These are phyloP conservation scores for Sporobolomyces phaffii DNA, from an alignment of 768 basidiomycete genomes.

Conservation along the genomic window DNA sequence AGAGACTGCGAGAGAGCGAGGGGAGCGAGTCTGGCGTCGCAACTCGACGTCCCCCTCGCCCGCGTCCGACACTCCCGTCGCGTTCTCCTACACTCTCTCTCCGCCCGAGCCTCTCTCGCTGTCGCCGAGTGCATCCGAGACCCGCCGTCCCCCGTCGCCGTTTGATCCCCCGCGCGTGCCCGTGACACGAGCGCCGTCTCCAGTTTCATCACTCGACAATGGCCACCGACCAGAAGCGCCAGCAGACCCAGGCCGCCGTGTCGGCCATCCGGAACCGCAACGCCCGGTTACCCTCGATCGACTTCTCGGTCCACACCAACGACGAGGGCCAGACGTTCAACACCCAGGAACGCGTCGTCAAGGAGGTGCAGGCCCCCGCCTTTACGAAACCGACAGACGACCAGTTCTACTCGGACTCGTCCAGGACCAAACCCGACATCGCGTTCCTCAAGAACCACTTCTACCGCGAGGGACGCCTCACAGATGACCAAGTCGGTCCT, in stretches of 20 bases:
- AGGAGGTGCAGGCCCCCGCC: constrained; percentile 98
- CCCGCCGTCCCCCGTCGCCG: too few relatives aligned
- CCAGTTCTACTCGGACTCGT: constrained; percentile 85
- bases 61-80: too few relatives aligned
- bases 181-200: too few relatives aligned
- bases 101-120: not conserved
- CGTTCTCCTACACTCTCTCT: too few relatives aligned
- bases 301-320: constrained; percentile 36
- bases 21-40: too few relatives aligned
- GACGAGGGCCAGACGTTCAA: constrained; percentile 87
- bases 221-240: constrained; percentile 2
- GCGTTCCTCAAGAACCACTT: constrained; percentile 99
- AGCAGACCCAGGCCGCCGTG: constrained; percentile 44
- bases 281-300: constrained; percentile 38
- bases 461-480: constrained; percentile 88
- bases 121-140: too few relatives aligned
- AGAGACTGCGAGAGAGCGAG: too few relatives aligned
- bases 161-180: too few relatives aligned
- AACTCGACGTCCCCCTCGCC: too few relatives aligned
- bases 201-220: not conserved
- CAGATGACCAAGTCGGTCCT: constrained; percentile 57
- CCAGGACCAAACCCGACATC: constrained; percentile 73
- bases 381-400: constrained; percentile 84
- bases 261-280: constrained; percentile 43
- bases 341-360: constrained; percentile 91